A percentile compares a stretch with the other conserved stretches of the same genome.
Evolutionary conservation across 2,329 filamentous ascomycete species (phyloP).

Genomic region (Rosellinia necatrix): DNA sequence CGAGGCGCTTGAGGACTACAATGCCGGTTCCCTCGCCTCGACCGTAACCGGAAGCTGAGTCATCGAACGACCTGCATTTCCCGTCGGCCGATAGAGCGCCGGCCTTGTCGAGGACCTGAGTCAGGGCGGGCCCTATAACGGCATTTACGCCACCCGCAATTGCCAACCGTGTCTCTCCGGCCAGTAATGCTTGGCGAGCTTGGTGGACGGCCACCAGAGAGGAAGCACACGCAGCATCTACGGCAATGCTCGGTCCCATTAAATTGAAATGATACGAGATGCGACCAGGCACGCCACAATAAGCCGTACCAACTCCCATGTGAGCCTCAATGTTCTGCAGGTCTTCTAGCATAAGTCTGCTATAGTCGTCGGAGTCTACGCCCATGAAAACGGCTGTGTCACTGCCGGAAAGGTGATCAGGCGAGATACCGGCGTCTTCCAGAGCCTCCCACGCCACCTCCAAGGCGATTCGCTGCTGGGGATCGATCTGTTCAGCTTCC

Average conservation of each 20-base stretch:
- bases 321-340: slow-evolving; percentile 43
- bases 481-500: slow-evolving; percentile 27
- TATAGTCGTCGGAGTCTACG: slow-evolving; percentile 44
- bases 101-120: slow-evolving; percentile 4
- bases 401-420: slow-evolving; percentile 45
- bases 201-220: slow-evolving; percentile 8
- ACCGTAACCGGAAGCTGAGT: slow-evolving; percentile 5
- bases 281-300: slow-evolving; percentile 42
- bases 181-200: not conserved
- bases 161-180: slow-evolving; percentile 1
- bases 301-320: slow-evolving; percentile 47
- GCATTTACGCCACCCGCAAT: slow-evolving; percentile 12
- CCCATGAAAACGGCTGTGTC: slow-evolving; percentile 41
- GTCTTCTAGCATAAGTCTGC: slow-evolving; percentile 44
- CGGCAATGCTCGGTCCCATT: slow-evolving; percentile 6
- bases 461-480: slow-evolving; percentile 20
- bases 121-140: slow-evolving; percentile 7
- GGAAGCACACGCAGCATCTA: slow-evolving; percentile 10
- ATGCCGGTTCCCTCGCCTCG: slow-evolving; percentile 5
- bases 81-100: slow-evolving; percentile 8
- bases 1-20: not conserved
- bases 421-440: slow-evolving; percentile 42
- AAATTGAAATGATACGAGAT: slow-evolving; percentile 9
- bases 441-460: slow-evolving; percentile 27
- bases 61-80: slow-evolving; percentile 8